These are phyloP conservation scores for Luvunga scandens DNA, from an alignment of 345 rosid genomes.

Conservation along the genomic window DNA sequence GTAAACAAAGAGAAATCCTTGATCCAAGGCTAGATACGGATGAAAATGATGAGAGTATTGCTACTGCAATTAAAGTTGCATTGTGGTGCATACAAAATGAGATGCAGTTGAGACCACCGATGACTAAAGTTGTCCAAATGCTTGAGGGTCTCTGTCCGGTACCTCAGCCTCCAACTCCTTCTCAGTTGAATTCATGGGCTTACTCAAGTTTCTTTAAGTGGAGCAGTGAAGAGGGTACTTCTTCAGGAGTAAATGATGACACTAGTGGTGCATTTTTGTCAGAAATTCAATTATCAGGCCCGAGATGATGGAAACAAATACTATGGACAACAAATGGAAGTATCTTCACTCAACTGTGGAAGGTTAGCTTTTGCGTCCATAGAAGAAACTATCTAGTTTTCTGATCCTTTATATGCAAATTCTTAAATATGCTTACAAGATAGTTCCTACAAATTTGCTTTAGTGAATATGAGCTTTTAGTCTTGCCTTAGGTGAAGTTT, in stretches of 20 bases:
- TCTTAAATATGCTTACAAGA: background rate
- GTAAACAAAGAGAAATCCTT: constrained; percentile 30
- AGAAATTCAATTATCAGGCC: constrained; percentile 43
- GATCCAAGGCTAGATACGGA: constrained; percentile 35
- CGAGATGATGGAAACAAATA: constrained; percentile 27
- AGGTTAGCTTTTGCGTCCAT: background rate
- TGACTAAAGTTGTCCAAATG: constrained; percentile 62
- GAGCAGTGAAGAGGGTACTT: constrained; percentile 33
- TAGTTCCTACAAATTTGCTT: background rate
- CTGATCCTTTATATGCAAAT: background rate
- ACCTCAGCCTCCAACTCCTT: constrained; percentile 34
- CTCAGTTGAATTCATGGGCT: constrained; percentile 21
- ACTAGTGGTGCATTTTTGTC: constrained; percentile 32
- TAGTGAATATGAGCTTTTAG: background rate
- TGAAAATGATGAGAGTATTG: constrained; percentile 25
- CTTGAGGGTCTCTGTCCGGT: constrained; percentile 45
- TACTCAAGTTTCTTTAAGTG: constrained; percentile 28
- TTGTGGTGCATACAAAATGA: constrained; percentile 59
- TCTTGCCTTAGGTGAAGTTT: background rate
- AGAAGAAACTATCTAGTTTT: background rate
- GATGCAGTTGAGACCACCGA: constrained; percentile 46
- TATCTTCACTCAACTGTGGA: background rate
- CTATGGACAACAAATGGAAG: background rate
- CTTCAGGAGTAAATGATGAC: constrained; percentile 23
- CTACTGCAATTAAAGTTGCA: constrained; percentile 43